Evolutionary conservation across 78 protist species (phyloP), one percentile per base, ranked within the genome.

Genomic region (Chrysochromulina parva): DNA sequence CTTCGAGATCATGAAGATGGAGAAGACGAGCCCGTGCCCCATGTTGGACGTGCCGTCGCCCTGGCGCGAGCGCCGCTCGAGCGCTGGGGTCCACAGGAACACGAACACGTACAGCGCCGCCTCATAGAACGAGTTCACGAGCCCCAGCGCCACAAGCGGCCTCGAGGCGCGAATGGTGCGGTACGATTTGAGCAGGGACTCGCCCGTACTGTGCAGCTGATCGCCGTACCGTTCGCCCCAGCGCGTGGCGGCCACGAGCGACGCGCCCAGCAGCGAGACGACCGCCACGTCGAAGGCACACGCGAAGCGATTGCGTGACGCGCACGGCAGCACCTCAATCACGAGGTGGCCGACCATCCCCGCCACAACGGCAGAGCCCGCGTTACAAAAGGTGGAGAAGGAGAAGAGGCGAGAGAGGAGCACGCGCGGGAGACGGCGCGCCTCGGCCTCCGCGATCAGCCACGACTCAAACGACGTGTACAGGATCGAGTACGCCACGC

Each of bases 81-180:
- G 92, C 14, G 96, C 88, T 3, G 99, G 99, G 0, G 98, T 96
- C 99, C 99, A 98, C 90, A 95, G 54, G 89, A 98, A 97, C 7
- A 98, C 99, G 76, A 97, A 98, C 17, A 87, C 84, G 81, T 96
- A 98, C 97, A 98, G 97, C 48, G 97, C 91, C 50, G 95, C 96
- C 88, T 98, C 99, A 52, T 96, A 98, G 52, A 94, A 71, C 47
- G 98, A 66, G 90, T 96, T 97, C 59, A 88, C 54, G 38, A 71
- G 50, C 13, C 98, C 99, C 2, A 97, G 24, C 19, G 53, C 17
- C 22, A 52, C 20, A 47, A 78, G 86, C 86, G n/a, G 6, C 24
- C 57, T 58, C 48, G 10, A 1, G 11, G 14, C 38, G 57, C 13
- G 14, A 13, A 78, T 20, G 24, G 58, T 5, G 3, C 62, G 86